phyloP scores from a whole-genome alignment of 2,329 filamentous ascomycete genomes.

The Penicillium sp. region DNA sequence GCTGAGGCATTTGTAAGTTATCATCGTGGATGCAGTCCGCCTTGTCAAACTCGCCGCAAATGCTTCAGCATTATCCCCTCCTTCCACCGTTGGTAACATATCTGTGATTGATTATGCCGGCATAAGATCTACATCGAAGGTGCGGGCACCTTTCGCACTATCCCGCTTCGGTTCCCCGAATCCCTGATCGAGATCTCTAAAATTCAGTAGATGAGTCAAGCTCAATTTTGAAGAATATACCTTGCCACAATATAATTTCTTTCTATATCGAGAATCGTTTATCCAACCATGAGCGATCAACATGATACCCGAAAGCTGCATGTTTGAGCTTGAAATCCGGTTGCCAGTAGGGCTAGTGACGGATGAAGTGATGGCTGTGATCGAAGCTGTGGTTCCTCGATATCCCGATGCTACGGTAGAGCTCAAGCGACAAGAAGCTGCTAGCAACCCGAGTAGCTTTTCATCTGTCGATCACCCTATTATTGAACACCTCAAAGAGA shows the following conservation, averaged over 20 bases:
- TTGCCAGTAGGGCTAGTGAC: conserved; percentile 39
- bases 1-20: no score
- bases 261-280: not conserved
- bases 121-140: not conserved
- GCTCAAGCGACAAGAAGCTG: conserved; percentile 6
- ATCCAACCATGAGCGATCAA: conserved; percentile 28
- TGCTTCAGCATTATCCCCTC: no score
- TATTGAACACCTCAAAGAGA: not conserved
- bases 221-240: not conserved
- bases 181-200: not conserved
- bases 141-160: not conserved
- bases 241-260: not conserved
- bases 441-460: conserved; percentile 6
- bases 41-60: no score
- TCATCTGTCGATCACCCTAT: conserved; percentile 3
- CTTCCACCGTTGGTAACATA: not conserved
- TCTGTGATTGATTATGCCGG: not conserved
- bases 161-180: not conserved
- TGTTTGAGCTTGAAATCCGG: conserved; percentile 43
- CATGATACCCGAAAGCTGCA: conserved; percentile 41
- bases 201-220: not conserved
- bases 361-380: conserved; percentile 5
- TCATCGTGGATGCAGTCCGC: no score
- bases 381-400: not conserved
- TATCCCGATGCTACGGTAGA: conserved; percentile 5